Evolutionary conservation across 2,329 filamentous ascomycete genomes (phyloP).

Genomic region (Dactylellina sp.): DNA sequence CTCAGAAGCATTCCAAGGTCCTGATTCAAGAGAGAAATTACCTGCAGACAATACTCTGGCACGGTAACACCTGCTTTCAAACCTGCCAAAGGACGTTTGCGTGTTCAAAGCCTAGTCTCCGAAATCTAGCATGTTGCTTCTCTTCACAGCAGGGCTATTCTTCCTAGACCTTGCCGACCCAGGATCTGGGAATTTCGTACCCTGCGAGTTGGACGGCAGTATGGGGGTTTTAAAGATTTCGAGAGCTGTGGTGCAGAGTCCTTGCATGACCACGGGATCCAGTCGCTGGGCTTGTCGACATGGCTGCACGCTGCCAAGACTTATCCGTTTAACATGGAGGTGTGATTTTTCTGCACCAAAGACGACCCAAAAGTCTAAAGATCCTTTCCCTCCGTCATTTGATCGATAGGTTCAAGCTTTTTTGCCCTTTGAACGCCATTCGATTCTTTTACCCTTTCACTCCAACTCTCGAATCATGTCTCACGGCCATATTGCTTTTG

Average conservation of each 20-base stretch:
- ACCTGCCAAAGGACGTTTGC: conserved; percentile 19
- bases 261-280: conserved; percentile 55
- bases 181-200: conserved; percentile 49
- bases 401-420: conserved; percentile 49
- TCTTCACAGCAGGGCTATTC: conserved; percentile 33
- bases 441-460: conserved; percentile 26
- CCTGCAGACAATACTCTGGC: neutral
- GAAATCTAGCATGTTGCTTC: conserved; percentile 23
- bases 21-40: neutral
- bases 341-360: conserved; percentile 42
- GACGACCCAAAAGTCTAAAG: conserved; percentile 47
- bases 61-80: conserved; percentile 26
- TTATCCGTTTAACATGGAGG: conserved; percentile 24
- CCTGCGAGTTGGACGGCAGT: conserved; percentile 31
- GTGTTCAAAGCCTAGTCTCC: conserved; percentile 11
- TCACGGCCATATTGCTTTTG: conserved; percentile 51
- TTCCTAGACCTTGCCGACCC: conserved; percentile 51
- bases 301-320: conserved; percentile 39
- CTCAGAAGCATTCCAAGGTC: conserved; percentile 8
- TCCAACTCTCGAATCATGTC: conserved; percentile 46
- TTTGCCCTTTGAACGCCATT: conserved; percentile 37
- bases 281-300: conserved; percentile 38
- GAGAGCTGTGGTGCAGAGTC: conserved; percentile 48
- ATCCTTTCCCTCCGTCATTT: conserved; percentile 48
- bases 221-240: conserved; percentile 49